Evolutionary conservation across 1,139 yeast genomes (phyloP).

Genomic region (Magnusiomyces magnusii): DNA sequence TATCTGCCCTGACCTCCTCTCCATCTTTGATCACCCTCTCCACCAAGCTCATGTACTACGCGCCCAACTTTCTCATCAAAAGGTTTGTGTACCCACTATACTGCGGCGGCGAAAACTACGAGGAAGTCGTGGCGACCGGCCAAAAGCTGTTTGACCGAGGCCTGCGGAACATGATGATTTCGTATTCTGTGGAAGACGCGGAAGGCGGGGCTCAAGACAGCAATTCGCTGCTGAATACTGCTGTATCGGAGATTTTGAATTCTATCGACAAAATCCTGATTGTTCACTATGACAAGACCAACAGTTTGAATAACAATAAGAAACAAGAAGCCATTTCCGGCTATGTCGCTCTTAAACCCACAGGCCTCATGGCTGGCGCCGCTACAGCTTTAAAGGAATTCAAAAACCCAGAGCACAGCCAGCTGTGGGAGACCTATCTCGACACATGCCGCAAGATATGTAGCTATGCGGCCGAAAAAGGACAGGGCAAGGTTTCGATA

Average conservation of each 20-base stretch:
- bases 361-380: slow-evolving; percentile 77
- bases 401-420: slow-evolving; percentile 45
- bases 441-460: slow-evolving; percentile 58
- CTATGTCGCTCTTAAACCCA: slow-evolving; percentile 77
- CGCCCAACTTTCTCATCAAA: slow-evolving; percentile 66
- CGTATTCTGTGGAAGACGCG: slow-evolving; percentile 89
- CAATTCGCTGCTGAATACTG: slow-evolving; percentile 46
- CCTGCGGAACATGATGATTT: slow-evolving; percentile 87
- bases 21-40: slow-evolving; percentile 30
- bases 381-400: slow-evolving; percentile 63
- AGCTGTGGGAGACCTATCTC: slow-evolving; percentile 54
- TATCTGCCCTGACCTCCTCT: slow-evolving; percentile 32
- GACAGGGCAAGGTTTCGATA: slow-evolving; percentile 74
- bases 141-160: slow-evolving; percentile 59
- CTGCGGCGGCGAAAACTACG: slow-evolving; percentile 82
- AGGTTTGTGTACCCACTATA: slow-evolving; percentile 72
- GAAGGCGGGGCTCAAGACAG: slow-evolving; percentile 46
- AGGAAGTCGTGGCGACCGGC: slow-evolving; percentile 66
- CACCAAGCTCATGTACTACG: slow-evolving; percentile 32
- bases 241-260: slow-evolving; percentile 50
- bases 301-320: no score
- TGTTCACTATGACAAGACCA: slow-evolving; percentile 53
- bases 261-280: slow-evolving; percentile 65
- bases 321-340: slow-evolving; percentile 36
- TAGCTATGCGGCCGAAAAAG: slow-evolving; percentile 57